A percentile compares a stretch with the other conserved stretches of the same genome.
phyloP scores from a whole-genome alignment of 345 rosid genomes.

The Salix caprea region DNA sequence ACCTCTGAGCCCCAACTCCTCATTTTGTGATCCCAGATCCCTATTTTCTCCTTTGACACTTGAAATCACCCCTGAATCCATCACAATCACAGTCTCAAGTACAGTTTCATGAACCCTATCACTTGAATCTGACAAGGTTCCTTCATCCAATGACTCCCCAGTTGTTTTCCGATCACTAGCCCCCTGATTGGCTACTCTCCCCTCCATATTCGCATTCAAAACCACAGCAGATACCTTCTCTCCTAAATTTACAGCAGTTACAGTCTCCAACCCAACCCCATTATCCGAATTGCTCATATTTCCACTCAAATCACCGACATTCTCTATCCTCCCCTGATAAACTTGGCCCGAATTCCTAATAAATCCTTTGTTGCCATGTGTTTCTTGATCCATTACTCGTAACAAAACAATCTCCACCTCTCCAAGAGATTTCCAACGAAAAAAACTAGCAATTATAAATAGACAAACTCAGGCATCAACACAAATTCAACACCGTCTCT shows the following conservation, averaged over 20 bases:
- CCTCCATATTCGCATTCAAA: not conserved
- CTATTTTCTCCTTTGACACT: slow-evolving; percentile 20
- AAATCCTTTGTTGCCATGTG: not conserved
- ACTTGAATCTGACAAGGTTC: slow-evolving; percentile 21
- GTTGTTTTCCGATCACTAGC: slow-evolving; percentile 5
- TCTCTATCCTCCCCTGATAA: not conserved
- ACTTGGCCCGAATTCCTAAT: not conserved
- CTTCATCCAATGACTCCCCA: slow-evolving; percentile 14
- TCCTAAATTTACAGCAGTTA: slow-evolving; percentile 1
- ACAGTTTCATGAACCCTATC: slow-evolving; percentile 18
- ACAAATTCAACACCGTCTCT: not conserved
- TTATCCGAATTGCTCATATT: not conserved
- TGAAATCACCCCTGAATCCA: slow-evolving; percentile 18
- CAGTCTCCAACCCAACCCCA: not conserved
- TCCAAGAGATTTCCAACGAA: slow-evolving; percentile 7
- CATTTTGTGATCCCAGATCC: slow-evolving; percentile 17
- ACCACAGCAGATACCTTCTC: not conserved
- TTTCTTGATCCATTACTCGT: slow-evolving; percentile 37
- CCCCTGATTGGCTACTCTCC: not conserved
- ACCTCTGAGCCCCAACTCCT: slow-evolving; percentile 15
- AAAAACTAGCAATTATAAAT: not conserved
- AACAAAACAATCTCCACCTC: slow-evolving; percentile 1
- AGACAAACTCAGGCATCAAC: not conserved
- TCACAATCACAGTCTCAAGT: slow-evolving; percentile 18
- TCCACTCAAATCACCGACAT: not conserved